Percentiles rank a stretch among this genome's conserved stretches.
These are phyloP conservation scores for Botryosphaeria dothidea DNA, from an alignment of 2,329 filamentous ascomycete genomes.

Conservation along the genomic window DNA sequence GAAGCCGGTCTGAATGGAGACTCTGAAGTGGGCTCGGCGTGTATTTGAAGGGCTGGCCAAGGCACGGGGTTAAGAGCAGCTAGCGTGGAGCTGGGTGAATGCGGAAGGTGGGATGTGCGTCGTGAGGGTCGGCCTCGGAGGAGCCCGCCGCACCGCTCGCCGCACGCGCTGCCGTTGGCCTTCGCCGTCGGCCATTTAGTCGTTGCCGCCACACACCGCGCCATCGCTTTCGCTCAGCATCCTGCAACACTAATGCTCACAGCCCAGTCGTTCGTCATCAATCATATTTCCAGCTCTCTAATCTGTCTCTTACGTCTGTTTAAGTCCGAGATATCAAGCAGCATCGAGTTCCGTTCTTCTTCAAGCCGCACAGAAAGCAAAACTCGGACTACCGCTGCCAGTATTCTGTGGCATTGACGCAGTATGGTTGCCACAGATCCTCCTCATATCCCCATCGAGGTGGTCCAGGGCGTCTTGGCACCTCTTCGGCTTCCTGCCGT, in stretches of 20 bases:
- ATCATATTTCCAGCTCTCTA: no score
- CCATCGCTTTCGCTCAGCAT: neutral
- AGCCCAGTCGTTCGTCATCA: no score
- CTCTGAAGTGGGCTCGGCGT: neutral
- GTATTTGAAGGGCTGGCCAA: neutral
- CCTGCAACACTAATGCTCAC: neutral
- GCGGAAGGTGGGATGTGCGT: slow-evolving; percentile 6
- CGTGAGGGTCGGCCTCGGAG: neutral
- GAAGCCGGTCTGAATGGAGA: neutral
- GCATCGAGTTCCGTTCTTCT: no score
- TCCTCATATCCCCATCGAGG: slow-evolving; percentile 10
- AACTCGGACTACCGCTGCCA: no score
- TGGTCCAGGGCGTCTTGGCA: neutral
- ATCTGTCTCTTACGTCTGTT: no score
- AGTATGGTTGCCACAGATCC: slow-evolving; percentile 24
- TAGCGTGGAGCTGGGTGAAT: neutral
- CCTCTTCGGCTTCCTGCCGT: neutral
- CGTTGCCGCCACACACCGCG: neutral
- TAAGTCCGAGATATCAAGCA: no score
- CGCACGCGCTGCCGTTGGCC: neutral
- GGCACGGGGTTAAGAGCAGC: neutral
- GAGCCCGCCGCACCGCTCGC: slow-evolving; percentile 2
- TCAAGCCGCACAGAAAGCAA: no score
- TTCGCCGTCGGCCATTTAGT: neutral
- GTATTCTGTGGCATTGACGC: slow-evolving; percentile 19